These are phyloP conservation scores for Boechera retrofracta DNA, from an alignment of 345 rosid genomes.

Conservation along the genomic window DNA sequence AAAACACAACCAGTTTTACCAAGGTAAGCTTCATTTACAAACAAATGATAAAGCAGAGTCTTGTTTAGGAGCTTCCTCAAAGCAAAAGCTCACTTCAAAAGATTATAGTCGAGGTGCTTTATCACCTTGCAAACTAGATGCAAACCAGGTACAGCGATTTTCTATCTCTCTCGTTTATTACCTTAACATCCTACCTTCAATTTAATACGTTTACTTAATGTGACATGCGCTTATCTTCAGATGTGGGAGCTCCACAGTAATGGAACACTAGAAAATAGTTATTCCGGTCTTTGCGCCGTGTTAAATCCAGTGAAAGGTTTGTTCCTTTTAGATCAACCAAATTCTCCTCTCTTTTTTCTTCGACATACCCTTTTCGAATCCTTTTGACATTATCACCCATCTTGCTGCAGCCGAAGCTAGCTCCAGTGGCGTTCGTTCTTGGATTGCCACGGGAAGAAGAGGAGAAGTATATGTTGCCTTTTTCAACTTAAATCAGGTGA, in stretches of 20 bases:
- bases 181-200: neutral
- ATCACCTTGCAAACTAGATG: conserved; percentile 69
- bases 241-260: conserved; percentile 76
- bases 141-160: conserved; percentile 69
- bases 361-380: neutral
- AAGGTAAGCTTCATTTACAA: conserved; percentile 56
- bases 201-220: neutral
- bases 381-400: conserved; percentile 4
- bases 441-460: conserved; percentile 85
- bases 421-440: conserved; percentile 67
- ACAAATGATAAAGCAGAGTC: conserved; percentile 59
- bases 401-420: conserved; percentile 35
- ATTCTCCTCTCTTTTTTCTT: neutral
- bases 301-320: conserved; percentile 68
- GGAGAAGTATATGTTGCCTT: conserved; percentile 66
- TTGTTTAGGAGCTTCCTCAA: conserved; percentile 80
- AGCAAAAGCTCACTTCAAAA: conserved; percentile 66
- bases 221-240: conserved; percentile 45
- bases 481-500: conserved; percentile 60
- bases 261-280: conserved; percentile 72
- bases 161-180: neutral
- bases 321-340: conserved; percentile 5
- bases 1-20: conserved; percentile 48
- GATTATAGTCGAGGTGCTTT: conserved; percentile 62
- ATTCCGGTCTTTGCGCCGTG: conserved; percentile 85